These are phyloP conservation scores for Ogataea degrootiae DNA, from an alignment of 805 yeast species.

Conservation along the genomic window DNA sequence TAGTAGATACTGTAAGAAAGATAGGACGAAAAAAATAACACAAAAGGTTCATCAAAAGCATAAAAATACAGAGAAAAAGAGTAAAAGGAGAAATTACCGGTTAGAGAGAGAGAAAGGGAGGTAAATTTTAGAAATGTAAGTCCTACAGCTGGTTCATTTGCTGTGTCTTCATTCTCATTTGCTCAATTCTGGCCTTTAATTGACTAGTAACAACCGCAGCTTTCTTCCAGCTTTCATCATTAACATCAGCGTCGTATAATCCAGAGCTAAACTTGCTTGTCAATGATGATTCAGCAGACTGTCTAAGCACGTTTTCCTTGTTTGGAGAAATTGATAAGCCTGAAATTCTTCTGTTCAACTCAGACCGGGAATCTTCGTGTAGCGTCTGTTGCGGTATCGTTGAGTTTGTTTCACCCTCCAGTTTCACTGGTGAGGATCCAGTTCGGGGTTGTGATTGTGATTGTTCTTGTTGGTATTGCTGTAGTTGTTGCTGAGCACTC, in stretches of 20 bases:
- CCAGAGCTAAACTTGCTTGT: conserved; percentile 17
- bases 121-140: not conserved
- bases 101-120: not conserved
- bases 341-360: conserved; percentile 29
- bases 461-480: conserved; percentile 13
- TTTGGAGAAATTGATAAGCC: conserved; percentile 25
- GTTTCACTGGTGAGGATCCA: not conserved
- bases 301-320: conserved; percentile 21
- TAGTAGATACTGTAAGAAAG: too few relatives aligned
- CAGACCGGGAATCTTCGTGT: conserved; percentile 12
- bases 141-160: conserved; percentile 20
- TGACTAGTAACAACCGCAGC: conserved; percentile 89
- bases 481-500: conserved; percentile 18
- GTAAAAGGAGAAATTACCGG: not conserved
- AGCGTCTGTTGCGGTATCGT: not conserved
- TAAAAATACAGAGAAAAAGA: not conserved
- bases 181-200: conserved; percentile 80
- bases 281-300: not conserved
- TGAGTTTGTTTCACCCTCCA: not conserved
- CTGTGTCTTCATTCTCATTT: conserved; percentile 66
- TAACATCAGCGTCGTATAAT: conserved; percentile 34
- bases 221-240: conserved; percentile 76
- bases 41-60: not conserved
- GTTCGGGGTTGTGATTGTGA: not conserved
- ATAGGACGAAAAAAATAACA: too few relatives aligned